Conservation (phyloP, 2,329 filamentous ascomycete species). For the Cladosporium sp. region DNA sequence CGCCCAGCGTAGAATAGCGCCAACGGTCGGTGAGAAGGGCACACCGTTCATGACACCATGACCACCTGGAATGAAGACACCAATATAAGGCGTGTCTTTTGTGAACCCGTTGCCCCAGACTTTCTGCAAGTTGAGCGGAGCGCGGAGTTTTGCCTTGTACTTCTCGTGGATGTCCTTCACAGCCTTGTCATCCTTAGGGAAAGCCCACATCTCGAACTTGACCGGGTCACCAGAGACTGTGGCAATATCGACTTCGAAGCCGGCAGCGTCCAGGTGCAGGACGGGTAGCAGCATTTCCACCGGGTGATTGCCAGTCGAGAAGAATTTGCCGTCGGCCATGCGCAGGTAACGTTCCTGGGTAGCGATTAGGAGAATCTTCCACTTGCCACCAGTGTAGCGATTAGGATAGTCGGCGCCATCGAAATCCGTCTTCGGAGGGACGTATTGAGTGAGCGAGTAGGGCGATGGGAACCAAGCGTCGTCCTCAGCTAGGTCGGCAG, state of each 20-base stretch:
- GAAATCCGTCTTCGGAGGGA: slow-evolving; percentile 20
- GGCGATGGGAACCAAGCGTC: slow-evolving; percentile 21
- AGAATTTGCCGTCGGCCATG: slow-evolving; percentile 20
- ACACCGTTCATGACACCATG: slow-evolving; percentile 20
- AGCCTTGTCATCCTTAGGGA: slow-evolving; percentile 19
- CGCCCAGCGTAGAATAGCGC: slow-evolving; percentile 19
- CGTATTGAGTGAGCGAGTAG: slow-evolving; percentile 20
- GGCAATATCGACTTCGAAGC: slow-evolving; percentile 20
- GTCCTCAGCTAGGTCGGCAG: slow-evolving; percentile 18
- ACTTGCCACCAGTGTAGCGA: slow-evolving; percentile 19
- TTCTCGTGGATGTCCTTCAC: slow-evolving; percentile 19
- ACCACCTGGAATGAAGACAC: slow-evolving; percentile 20
- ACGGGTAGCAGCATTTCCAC: slow-evolving; percentile 22
- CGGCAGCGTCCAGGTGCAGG: slow-evolving; percentile 19
- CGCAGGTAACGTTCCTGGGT: slow-evolving; percentile 20
- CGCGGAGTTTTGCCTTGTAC: slow-evolving; percentile 18
- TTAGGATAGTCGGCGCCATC: slow-evolving; percentile 21
- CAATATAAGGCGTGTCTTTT: slow-evolving; percentile 20
- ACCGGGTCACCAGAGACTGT: slow-evolving; percentile 20
- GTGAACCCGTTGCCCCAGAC: slow-evolving; percentile 20
- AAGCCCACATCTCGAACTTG: slow-evolving; percentile 22
- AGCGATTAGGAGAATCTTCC: slow-evolving; percentile 20
- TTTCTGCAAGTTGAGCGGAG: slow-evolving; percentile 15
- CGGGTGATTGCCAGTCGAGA: slow-evolving; percentile 22
- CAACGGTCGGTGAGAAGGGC: slow-evolving; percentile 17